Conservation (phyloP, 176 grass and related monocot species). For the Typha latifolia region DNA sequence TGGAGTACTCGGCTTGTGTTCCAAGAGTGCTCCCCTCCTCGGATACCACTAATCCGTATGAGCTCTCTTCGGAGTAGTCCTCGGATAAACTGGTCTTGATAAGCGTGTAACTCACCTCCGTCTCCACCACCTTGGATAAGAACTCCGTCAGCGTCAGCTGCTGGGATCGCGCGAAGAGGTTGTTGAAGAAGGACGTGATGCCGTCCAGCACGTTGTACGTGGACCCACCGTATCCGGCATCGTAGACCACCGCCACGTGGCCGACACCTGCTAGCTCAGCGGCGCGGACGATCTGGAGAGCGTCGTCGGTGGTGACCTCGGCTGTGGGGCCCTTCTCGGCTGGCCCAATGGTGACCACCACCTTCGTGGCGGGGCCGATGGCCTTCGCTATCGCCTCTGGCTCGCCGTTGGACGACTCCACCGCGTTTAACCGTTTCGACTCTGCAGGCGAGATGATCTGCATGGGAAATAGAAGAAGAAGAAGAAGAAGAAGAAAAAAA, state of each 20-base stretch:
- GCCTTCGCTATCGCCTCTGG: slow-evolving; percentile 79
- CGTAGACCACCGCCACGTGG: slow-evolving; percentile 68
- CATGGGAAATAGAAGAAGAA: too few species aligned
- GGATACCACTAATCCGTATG: slow-evolving; percentile 46
- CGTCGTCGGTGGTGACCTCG: slow-evolving; percentile 63
- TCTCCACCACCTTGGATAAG: slow-evolving; percentile 62
- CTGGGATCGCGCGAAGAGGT: slow-evolving; percentile 51
- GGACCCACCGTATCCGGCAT: slow-evolving; percentile 21
- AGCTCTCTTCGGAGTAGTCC: slow-evolving; percentile 63
- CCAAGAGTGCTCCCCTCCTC: slow-evolving; percentile 35
- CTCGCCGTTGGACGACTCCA: slow-evolving; percentile 49
- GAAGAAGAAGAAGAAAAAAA: not conserved
- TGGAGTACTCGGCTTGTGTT: slow-evolving; percentile 16
- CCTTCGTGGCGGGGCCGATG: slow-evolving; percentile 76
- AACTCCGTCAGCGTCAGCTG: slow-evolving; percentile 59
- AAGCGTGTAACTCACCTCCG: slow-evolving; percentile 73
- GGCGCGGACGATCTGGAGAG: slow-evolving; percentile 73
- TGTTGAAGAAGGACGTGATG: slow-evolving; percentile 63
- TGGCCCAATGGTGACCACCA: slow-evolving; percentile 65
- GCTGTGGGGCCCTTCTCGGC: slow-evolving; percentile 50
- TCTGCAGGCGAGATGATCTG: slow-evolving; percentile 69
- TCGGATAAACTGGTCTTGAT: slow-evolving; percentile 65
- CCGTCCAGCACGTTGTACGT: slow-evolving; percentile 76
- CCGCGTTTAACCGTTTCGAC: slow-evolving; percentile 59
- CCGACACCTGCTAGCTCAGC: slow-evolving; percentile 68